phyloP scores from a whole-genome alignment of 371 early-diverging fungal species.

The Umbelopsis sp. region DNA sequence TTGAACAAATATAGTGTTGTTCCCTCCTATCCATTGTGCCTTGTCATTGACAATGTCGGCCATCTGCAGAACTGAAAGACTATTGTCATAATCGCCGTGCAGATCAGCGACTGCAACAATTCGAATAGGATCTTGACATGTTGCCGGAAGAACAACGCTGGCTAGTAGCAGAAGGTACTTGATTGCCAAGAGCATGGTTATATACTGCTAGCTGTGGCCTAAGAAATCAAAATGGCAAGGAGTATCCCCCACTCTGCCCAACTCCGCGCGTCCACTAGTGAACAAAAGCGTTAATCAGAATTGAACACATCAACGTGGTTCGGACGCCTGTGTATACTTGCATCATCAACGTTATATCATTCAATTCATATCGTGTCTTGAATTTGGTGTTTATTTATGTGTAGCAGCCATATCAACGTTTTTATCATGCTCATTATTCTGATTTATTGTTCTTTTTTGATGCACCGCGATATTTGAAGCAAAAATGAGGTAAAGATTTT shows the following conservation, averaged over 20 bases:
- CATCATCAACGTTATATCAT: not conserved
- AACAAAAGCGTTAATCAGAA: too few relatives aligned
- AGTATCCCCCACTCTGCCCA: not conserved
- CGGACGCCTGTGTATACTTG: not conserved
- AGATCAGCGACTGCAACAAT: constrained; percentile 82
- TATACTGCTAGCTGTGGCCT: too few relatives aligned
- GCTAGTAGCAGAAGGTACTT: not conserved
- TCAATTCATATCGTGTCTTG: not conserved
- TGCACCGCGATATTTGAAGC: too few relatives aligned
- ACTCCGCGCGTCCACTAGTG: not conserved
- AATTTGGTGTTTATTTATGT: too few relatives aligned
- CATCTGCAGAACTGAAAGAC: constrained; percentile 60
- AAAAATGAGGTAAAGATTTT: too few relatives aligned
- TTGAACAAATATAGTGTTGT: constrained; percentile 57
- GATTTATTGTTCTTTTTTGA: too few relatives aligned
- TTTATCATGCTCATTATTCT: too few relatives aligned
- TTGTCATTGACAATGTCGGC: constrained; percentile 63
- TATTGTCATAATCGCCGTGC: constrained; percentile 70
- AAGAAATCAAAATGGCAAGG: too few relatives aligned
- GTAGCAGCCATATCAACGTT: too few relatives aligned
- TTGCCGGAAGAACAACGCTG: not conserved
- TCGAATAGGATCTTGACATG: constrained; percentile 34
- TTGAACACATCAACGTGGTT: not conserved
- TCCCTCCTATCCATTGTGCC: constrained; percentile 65
- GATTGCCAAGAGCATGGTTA: not conserved